These are phyloP conservation scores for Piper longum DNA, from an alignment of 164 flowering plant genomes.

Conservation along the genomic window DNA sequence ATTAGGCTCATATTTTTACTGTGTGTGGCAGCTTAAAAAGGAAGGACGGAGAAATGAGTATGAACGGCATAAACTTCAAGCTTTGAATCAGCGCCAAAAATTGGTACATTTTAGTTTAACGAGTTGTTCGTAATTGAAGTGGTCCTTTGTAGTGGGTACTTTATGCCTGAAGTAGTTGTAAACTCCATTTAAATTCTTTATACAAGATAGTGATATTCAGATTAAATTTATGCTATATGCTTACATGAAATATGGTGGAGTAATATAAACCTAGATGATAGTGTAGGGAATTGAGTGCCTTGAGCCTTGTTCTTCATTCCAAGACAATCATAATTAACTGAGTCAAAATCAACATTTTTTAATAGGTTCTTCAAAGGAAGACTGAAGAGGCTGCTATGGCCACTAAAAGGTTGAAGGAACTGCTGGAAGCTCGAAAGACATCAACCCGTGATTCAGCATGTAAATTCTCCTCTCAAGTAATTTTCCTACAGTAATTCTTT, in stretches of 20 bases:
- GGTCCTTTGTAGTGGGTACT: neutral
- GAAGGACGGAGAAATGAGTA: conserved; percentile 95
- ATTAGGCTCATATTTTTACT: too few species aligned
- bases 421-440: conserved; percentile 89
- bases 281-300: too few species aligned
- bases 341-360: neutral
- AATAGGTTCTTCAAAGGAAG: conserved; percentile 92
- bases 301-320: too few species aligned
- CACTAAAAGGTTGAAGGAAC: conserved; percentile 89
- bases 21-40: conserved; percentile 52
- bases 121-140: conserved; percentile 3
- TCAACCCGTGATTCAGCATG: conserved; percentile 74
- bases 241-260: too few species aligned
- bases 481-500: neutral
- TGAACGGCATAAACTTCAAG: conserved; percentile 91
- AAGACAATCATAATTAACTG: too few species aligned
- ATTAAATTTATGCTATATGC: too few species aligned
- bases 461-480: conserved; percentile 6
- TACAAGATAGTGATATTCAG: too few species aligned
- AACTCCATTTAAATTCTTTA: too few species aligned
- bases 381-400: conserved; percentile 99
- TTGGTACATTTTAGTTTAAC: conserved; percentile 35
- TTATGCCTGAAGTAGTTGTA: too few species aligned
- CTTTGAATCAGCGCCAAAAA: conserved; percentile 94
- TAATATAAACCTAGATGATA: too few species aligned